Base-by-base conservation (phyloP, 2,329 filamentous ascomycete species). In the Diaporthe ampelina region DNA sequence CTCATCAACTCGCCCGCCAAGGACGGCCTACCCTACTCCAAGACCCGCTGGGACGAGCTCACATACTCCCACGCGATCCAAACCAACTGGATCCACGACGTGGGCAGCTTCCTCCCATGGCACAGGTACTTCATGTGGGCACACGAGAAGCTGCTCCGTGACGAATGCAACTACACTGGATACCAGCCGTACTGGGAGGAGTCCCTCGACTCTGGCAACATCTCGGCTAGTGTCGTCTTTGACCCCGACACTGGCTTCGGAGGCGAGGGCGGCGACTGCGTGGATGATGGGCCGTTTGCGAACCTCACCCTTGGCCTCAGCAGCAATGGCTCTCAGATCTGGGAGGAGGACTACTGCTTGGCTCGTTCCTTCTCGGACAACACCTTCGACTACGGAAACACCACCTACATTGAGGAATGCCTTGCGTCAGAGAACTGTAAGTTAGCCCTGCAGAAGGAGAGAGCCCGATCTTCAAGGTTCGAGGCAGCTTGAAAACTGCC, bases 111-210 rank as follows among this genome's bases (percentile, higher is more conserved):
- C 73, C 77, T 83, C 26, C 80, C 82, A 0, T 84, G 82, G 78
- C 82, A 84, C 58, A 79, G 82, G 21, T 82, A 80, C 73, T 82
- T 81, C 56, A 61, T 83, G 57, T 78, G 77, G n/a, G 76, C 79
- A 9, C 82, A 83, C 65, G 82, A 82, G 65, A 76, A 76, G 43
- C 77, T 82, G 4, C 74, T 83, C 8, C 77, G 78, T 26, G 70
- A 78, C 5, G 81, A 83, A 70, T 84, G 82, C 73, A 74, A 69
- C 17, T 79, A 77, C 73, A 76, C 50, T 5, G 77, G 77, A 24
- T 74, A 73, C 37, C 76, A 81, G 76, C 73, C 78, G 13, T 83
- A 84, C 76, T 84, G 83, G 82, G 81, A 84, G 73, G 81, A 81
- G 77, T 78, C 78, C 6, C 58, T 76, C 4, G 82, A 84, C 54